phyloP scores from a whole-genome alignment of 139 green algal species.

The Diplosphaera chodatii region DNA sequence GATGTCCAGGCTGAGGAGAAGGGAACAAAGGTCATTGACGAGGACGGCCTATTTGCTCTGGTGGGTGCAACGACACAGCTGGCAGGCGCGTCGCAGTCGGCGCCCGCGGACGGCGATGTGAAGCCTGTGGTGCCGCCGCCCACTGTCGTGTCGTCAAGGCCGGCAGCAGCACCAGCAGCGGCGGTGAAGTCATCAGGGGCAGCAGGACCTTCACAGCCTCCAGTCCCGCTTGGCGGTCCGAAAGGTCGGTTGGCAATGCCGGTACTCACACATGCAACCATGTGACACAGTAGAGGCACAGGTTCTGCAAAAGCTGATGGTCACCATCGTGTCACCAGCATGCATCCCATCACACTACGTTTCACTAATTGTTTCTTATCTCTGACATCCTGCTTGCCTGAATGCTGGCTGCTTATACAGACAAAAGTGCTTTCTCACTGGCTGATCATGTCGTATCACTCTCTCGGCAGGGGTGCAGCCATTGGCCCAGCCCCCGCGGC shows the following conservation, averaged over 20 bases:
- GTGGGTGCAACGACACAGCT: conserved; percentile 42
- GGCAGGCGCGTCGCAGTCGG: conserved; percentile 1
- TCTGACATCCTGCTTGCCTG: too few species aligned
- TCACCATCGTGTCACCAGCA: too few species aligned
- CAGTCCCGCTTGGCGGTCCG: neutral
- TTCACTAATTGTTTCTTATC: too few species aligned
- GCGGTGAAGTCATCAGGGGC: neutral
- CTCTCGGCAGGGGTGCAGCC: neutral
- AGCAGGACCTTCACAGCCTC: neutral
- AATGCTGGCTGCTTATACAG: too few species aligned
- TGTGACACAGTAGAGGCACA: too few species aligned
- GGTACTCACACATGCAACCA: neutral
- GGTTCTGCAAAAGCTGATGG: too few species aligned
- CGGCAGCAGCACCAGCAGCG: neutral
- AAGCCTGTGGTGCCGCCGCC: neutral
- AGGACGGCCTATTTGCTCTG: conserved; percentile 78
- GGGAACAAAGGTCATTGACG: conserved; percentile 67
- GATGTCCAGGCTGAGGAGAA: conserved; percentile 43
- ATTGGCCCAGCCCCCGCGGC: neutral
- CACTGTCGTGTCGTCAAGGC: neutral
- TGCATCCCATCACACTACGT: too few species aligned
- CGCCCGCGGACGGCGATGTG: neutral
- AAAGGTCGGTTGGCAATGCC: too few species aligned
- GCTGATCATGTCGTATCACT: neutral
- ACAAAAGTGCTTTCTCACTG: too few species aligned